These are phyloP conservation scores for Yamadazyma jaroonii DNA, from an alignment of 1,139 yeast genomes.

Conservation along the genomic window DNA sequence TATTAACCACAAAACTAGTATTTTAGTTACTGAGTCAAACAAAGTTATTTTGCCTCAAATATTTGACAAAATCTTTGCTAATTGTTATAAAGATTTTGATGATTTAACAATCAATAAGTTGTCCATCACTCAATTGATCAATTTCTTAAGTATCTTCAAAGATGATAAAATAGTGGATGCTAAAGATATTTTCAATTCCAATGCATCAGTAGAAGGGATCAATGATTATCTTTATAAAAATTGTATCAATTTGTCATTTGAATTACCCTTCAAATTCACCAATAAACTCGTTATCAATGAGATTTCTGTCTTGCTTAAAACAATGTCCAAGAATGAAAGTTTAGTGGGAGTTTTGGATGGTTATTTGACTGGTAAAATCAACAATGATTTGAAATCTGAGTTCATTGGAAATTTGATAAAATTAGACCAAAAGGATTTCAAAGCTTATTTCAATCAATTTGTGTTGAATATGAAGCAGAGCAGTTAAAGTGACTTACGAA, in stretches of 20 bases:
- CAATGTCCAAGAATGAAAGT: conserved; percentile 26
- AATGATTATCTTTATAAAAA: conserved; percentile 69
- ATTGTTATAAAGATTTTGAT: conserved; percentile 45
- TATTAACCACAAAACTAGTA: conserved; percentile 75
- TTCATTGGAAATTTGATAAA: conserved; percentile 56
- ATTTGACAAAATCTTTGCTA: conserved; percentile 63
- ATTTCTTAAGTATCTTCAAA: conserved; percentile 63
- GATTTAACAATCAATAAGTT: conserved; percentile 52
- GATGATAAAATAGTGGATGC: conserved; percentile 53
- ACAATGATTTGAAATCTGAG: conserved; percentile 52
- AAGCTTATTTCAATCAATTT: conserved; percentile 61
- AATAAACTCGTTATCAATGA: conserved; percentile 75
- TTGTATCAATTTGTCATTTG: conserved; percentile 68
- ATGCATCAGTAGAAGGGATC: conserved; percentile 64
- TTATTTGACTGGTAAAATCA: conserved; percentile 56
- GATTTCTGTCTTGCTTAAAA: conserved; percentile 65
- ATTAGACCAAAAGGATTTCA: conserved; percentile 56
- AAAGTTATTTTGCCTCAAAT: conserved; percentile 60
- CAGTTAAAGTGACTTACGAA: too few species aligned
- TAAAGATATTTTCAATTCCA: conserved; percentile 52
- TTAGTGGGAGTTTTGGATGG: conserved; percentile 30
- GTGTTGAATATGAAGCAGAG: conserved; percentile 9
- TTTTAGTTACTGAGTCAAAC: conserved; percentile 69
- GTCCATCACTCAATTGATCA: conserved; percentile 67
- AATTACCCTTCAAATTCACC: conserved; percentile 73